Evolutionary conservation across 805 yeast genomes (phyloP).

Genomic region (Lachancea sp.): DNA sequence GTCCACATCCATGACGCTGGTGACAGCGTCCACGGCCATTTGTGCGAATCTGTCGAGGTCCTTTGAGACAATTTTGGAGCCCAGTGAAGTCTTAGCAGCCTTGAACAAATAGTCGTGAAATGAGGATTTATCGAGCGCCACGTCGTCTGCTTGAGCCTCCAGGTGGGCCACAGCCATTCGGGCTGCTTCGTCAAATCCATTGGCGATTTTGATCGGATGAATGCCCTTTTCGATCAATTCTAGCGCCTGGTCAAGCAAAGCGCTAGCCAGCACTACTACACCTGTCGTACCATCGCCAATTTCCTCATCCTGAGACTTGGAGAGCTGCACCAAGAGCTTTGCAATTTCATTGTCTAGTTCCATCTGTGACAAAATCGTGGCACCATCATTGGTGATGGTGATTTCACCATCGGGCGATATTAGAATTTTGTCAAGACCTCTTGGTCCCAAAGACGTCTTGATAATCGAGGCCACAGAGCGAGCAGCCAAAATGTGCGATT

Average conservation of each 20-base stretch:
- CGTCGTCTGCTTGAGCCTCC: conserved; percentile 67
- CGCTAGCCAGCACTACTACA: conserved; percentile 94
- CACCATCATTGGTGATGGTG: conserved; percentile 97
- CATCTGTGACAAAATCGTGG: conserved; percentile 93
- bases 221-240: conserved; percentile 95
- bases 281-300: conserved; percentile 99
- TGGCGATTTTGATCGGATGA: conserved; percentile 94
- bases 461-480: conserved; percentile 89
- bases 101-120: conserved; percentile 54
- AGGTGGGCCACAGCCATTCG: conserved; percentile 76
- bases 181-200: conserved; percentile 96
- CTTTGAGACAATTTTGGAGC: conserved; percentile 92
- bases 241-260: conserved; percentile 86
- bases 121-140: conserved; percentile 32
- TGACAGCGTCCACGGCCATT: conserved; percentile 95
- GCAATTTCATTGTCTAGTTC: conserved; percentile 95
- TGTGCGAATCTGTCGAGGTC: conserved; percentile 88
- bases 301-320: conserved; percentile 95
- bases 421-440: conserved; percentile 95
- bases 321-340: conserved; percentile 85
- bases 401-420: conserved; percentile 96
- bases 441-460: conserved; percentile 90
- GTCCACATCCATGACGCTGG: conserved; percentile 84
- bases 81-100: conserved; percentile 92
- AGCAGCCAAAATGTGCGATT: conserved; percentile 90